These are phyloP conservation scores for Penicillium sp. DNA, from an alignment of 2,329 filamentous ascomycete genomes.

Conservation along the genomic window DNA sequence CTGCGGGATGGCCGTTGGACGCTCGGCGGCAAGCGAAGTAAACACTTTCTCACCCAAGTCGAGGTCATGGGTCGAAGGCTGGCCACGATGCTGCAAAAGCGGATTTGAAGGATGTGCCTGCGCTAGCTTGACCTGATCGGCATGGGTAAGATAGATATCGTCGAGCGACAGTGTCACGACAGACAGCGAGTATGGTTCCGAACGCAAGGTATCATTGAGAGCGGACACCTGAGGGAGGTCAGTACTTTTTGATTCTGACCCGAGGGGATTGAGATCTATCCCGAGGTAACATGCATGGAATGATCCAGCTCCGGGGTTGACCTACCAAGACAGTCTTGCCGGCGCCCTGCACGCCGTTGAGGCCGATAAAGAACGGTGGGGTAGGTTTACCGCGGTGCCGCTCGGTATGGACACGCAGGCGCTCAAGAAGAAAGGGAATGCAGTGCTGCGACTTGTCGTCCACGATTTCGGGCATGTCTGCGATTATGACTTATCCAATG, in stretches of 20 bases:
- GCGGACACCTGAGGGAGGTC: constrained; percentile 50
- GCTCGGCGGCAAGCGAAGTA: constrained; percentile 50
- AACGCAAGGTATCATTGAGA: constrained; percentile 60
- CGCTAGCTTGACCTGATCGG: constrained; percentile 63
- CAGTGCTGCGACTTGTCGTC: constrained; percentile 77
- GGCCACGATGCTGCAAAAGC: constrained; percentile 74
- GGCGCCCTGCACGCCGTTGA: constrained; percentile 87
- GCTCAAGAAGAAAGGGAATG: constrained; percentile 69
- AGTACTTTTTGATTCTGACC: constrained; percentile 6
- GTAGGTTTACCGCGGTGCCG: constrained; percentile 36
- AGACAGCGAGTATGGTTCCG: constrained; percentile 55
- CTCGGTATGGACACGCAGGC: constrained; percentile 51
- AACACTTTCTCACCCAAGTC: constrained; percentile 62
- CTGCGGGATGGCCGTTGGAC: constrained; percentile 60
- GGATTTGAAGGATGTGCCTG: constrained; percentile 64
- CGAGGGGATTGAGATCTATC: constrained; percentile 5
- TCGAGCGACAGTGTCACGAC: constrained; percentile 78
- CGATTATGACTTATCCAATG: neutral
- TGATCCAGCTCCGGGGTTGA: neutral
- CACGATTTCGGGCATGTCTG: constrained; percentile 52
- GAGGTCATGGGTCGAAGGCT: constrained; percentile 80
- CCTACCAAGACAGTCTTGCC: constrained; percentile 84
- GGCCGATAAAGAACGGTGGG: constrained; percentile 75
- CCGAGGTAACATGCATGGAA: constrained; percentile 1
- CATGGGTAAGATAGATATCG: constrained; percentile 78